Conservation (phyloP, 106 monocot genomes). For the Hemerocallis citrina region DNA sequence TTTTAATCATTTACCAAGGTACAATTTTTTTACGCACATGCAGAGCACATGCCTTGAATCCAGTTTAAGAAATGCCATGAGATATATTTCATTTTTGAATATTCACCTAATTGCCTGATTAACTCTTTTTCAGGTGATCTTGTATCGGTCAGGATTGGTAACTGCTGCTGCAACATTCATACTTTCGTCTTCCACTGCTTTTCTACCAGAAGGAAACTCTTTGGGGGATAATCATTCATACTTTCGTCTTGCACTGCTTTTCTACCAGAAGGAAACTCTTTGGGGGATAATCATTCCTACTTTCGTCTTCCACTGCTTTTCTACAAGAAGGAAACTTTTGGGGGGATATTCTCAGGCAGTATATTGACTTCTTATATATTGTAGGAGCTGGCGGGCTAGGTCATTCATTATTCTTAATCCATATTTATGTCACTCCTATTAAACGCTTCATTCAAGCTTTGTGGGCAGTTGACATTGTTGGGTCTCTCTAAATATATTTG, state of each 20-base stretch:
- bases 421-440: conserved; percentile 89
- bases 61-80: background rate
- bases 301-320: conserved; percentile 60
- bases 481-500: conserved; percentile 66
- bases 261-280: conserved; percentile 40
- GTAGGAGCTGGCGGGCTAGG: conserved; percentile 83
- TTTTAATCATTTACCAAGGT: no score
- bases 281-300: conserved; percentile 60
- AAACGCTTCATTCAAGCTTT: conserved; percentile 82
- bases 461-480: conserved; percentile 66
- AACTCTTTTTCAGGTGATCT: conserved; percentile 57
- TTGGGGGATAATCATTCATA: conserved; percentile 60
- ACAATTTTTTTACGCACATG: no score
- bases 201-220: conserved; percentile 46
- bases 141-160: conserved; percentile 80
- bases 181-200: conserved; percentile 53
- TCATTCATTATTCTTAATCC: conserved; percentile 74
- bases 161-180: conserved; percentile 78
- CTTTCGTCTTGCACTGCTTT: conserved; percentile 59
- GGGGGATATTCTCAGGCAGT: conserved; percentile 37
- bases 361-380: conserved; percentile 55
- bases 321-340: conserved; percentile 41
- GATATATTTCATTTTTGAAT: background rate
- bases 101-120: conserved; percentile 1
- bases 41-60: no score